These are phyloP conservation scores for Camelina sativa DNA, from an alignment of 345 rosid species.

Conservation along the genomic window DNA sequence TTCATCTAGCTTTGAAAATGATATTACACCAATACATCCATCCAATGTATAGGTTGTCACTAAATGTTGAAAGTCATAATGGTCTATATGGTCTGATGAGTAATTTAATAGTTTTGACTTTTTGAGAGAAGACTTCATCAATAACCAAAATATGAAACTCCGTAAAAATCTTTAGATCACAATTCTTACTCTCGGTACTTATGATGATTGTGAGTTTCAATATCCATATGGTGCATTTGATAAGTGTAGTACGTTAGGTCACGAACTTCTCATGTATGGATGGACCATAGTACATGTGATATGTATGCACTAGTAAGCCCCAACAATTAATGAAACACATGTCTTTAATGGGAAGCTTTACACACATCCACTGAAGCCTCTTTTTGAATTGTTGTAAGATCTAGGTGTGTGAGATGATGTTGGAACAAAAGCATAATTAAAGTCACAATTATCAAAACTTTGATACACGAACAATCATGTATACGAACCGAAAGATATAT, in stretches of 20 bases:
- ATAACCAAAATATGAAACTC: not conserved
- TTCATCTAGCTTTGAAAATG: not conserved
- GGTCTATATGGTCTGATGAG: not conserved
- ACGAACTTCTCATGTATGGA: constrained; percentile 43
- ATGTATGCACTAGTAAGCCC: constrained; percentile 38
- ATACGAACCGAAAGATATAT: constrained; percentile 34
- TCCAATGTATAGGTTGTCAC: not conserved
- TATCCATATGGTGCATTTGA: constrained; percentile 10
- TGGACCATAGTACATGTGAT: constrained; percentile 45
- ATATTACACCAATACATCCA: constrained; percentile 4
- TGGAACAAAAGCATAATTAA: constrained; percentile 34
- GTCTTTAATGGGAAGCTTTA: constrained; percentile 36
- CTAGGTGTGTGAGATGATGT: constrained; percentile 40
- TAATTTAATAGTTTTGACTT: not conserved
- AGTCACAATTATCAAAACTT: constrained; percentile 31
- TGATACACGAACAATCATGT: constrained; percentile 31
- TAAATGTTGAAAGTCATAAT: not conserved
- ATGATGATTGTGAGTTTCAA: constrained; percentile 5
- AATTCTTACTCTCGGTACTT: not conserved
- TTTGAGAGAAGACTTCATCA: constrained; percentile 1
- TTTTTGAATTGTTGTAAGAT: constrained; percentile 43
- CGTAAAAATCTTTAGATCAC: not conserved
- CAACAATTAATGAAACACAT: constrained; percentile 44
- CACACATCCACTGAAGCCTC: constrained; percentile 35
- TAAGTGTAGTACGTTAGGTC: constrained; percentile 38